Evolutionary conservation across 2,329 filamentous ascomycete species (phyloP).

Genomic region (Apiospora malaysiana): DNA sequence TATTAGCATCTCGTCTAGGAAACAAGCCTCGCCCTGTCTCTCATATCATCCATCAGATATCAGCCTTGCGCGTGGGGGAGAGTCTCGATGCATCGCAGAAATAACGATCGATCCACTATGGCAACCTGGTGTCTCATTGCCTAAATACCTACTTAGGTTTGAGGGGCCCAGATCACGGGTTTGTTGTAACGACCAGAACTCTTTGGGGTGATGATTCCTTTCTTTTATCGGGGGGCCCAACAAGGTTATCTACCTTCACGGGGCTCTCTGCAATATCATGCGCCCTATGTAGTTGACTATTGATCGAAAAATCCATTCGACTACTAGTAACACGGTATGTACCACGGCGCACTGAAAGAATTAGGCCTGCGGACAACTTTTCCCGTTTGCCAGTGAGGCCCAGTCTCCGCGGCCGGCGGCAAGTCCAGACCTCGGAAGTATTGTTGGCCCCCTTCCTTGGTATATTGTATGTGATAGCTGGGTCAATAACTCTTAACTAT

Average conservation of each 20-base stretch:
- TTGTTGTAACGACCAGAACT: background rate
- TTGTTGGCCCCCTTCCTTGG: background rate
- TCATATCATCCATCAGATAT: background rate
- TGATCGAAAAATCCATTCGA: background rate
- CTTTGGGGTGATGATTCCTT: background rate
- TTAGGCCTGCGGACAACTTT: background rate
- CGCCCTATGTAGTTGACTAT: background rate
- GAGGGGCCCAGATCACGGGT: background rate
- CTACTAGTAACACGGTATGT: background rate
- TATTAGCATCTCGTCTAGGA: background rate
- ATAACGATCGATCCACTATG: background rate
- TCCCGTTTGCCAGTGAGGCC: background rate
- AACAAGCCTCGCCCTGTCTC: background rate
- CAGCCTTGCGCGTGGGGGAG: constrained; percentile 8
- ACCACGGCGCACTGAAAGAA: too few species aligned
- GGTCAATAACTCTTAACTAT: background rate
- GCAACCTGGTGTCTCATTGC: background rate
- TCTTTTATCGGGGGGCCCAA: background rate
- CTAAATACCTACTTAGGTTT: background rate
- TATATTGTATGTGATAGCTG: background rate
- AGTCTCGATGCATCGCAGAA: constrained; percentile 4
- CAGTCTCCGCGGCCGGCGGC: background rate
- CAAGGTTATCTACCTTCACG: background rate
- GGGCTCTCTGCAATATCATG: background rate
- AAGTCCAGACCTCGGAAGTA: background rate